Conservation (phyloP, 305 asterid species). For the Fraxinus baroniana region DNA sequence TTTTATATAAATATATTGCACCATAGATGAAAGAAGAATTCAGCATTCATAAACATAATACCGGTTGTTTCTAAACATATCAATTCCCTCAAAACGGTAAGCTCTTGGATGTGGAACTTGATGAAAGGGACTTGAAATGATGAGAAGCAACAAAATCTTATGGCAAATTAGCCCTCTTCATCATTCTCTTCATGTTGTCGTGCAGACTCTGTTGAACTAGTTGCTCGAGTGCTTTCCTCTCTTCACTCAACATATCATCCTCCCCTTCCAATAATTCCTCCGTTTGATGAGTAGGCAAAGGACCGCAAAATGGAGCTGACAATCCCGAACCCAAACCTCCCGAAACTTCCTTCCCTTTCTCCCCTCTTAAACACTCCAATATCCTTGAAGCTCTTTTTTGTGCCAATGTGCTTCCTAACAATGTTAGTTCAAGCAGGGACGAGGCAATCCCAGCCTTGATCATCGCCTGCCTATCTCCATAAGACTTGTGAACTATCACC, state of each 20-base stretch:
- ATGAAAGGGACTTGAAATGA: conserved; percentile 63
- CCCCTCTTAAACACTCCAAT: conserved; percentile 63
- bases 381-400: conserved; percentile 88
- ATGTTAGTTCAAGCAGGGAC: conserved; percentile 71
- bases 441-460: conserved; percentile 73
- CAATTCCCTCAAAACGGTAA: conserved; percentile 58
- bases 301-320: conserved; percentile 58
- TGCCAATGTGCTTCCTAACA: conserved; percentile 71
- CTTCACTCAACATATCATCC: conserved; percentile 58
- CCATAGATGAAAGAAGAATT: too few relatives aligned
- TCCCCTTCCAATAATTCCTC: conserved; percentile 21
- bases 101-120: conserved; percentile 77
- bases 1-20: neutral
- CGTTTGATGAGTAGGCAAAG: conserved; percentile 1
- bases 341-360: conserved; percentile 71
- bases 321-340: conserved; percentile 35
- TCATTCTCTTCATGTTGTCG: conserved; percentile 81
- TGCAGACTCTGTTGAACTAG: conserved; percentile 87
- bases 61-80: neutral
- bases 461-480: conserved; percentile 77
- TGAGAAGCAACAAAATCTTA: conserved; percentile 80
- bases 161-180: conserved; percentile 76
- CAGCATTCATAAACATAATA: neutral
- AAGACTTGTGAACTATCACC: conserved; percentile 91
- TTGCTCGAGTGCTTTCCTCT: conserved; percentile 77